phyloP scores from a whole-genome alignment of 2,329 filamentous ascomycete genomes.

The Dactylellina cionopaga region DNA sequence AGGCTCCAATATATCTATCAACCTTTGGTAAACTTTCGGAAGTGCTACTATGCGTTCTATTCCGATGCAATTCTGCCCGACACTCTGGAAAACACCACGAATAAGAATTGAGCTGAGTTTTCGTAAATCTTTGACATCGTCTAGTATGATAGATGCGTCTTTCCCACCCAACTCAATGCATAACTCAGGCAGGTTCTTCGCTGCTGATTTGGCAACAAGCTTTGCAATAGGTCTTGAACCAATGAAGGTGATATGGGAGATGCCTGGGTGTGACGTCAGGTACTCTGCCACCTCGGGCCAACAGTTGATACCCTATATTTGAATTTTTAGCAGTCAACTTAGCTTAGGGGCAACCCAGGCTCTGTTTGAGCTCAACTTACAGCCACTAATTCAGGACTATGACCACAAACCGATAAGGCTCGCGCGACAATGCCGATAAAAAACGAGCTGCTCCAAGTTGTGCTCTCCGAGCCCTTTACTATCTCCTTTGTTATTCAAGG shows the following conservation, averaged over 20 bases:
- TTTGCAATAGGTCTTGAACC: slow-evolving; percentile 87
- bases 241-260: slow-evolving; percentile 95
- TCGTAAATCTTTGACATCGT: slow-evolving; percentile 76
- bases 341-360: not conserved
- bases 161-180: slow-evolving; percentile 94
- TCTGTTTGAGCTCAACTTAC: slow-evolving; percentile 22
- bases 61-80: slow-evolving; percentile 97
- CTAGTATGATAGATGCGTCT: slow-evolving; percentile 88
- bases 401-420: slow-evolving; percentile 82
- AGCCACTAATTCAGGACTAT: slow-evolving; percentile 83
- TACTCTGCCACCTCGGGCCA: slow-evolving; percentile 84
- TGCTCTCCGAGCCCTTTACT: slow-evolving; percentile 94
- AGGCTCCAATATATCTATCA: slow-evolving; percentile 76
- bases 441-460: slow-evolving; percentile 88
- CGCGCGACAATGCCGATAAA: slow-evolving; percentile 81
- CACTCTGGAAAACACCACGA: slow-evolving; percentile 91
- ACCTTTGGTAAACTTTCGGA: slow-evolving; percentile 76
- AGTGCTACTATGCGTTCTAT: slow-evolving; percentile 91
- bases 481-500: not conserved
- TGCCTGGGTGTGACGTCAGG: slow-evolving; percentile 83
- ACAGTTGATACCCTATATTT: slow-evolving; percentile 70
- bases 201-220: slow-evolving; percentile 85
- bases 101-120: slow-evolving; percentile 84
- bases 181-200: slow-evolving; percentile 84
- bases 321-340: no score